Evolutionary conservation across 2,329 filamentous ascomycete species (phyloP).

Genomic region (Aspergillus pseudonomiae): DNA sequence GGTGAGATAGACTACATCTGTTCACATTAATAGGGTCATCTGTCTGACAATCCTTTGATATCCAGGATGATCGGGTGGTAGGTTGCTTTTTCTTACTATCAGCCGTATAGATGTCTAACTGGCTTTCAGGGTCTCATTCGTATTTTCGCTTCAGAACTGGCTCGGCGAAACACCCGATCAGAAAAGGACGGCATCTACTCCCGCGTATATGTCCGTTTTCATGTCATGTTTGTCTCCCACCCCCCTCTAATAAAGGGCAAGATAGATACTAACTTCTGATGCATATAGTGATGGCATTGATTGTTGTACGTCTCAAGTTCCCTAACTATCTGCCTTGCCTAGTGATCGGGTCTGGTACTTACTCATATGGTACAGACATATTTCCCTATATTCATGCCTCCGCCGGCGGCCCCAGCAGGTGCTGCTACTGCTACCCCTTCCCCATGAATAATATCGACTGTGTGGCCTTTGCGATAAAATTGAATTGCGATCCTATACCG

Average conservation of each 20-base stretch:
- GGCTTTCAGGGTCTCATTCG: slow-evolving; percentile 47
- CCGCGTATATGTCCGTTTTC: slow-evolving; percentile 72
- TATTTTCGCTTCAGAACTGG: slow-evolving; percentile 53
- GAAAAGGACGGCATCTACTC: slow-evolving; percentile 66
- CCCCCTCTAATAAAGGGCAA: neutral
- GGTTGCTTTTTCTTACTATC: slow-evolving; percentile 16
- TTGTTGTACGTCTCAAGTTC: slow-evolving; percentile 44
- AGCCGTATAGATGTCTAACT: slow-evolving; percentile 21
- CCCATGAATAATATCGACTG: slow-evolving; percentile 9
- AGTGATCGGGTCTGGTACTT: slow-evolving; percentile 12
- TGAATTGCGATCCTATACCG: neutral
- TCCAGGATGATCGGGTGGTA: slow-evolving; percentile 67
- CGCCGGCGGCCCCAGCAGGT: slow-evolving; percentile 41
- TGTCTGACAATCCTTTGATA: slow-evolving; percentile 14
- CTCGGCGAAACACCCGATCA: slow-evolving; percentile 53
- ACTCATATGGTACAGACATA: slow-evolving; percentile 54
- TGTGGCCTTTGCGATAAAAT: neutral
- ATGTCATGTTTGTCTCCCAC: slow-evolving; percentile 68
- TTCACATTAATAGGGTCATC: slow-evolving; percentile 9
- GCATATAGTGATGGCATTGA: slow-evolving; percentile 62
- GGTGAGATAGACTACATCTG: slow-evolving; percentile 53
- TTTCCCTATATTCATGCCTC: slow-evolving; percentile 67
- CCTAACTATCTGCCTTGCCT: neutral
- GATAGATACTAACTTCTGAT: slow-evolving; percentile 17
- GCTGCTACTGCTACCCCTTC: slow-evolving; percentile 49